These are phyloP conservation scores for Suillus subaureus DNA, from an alignment of 768 basidiomycete species.

Conservation along the genomic window DNA sequence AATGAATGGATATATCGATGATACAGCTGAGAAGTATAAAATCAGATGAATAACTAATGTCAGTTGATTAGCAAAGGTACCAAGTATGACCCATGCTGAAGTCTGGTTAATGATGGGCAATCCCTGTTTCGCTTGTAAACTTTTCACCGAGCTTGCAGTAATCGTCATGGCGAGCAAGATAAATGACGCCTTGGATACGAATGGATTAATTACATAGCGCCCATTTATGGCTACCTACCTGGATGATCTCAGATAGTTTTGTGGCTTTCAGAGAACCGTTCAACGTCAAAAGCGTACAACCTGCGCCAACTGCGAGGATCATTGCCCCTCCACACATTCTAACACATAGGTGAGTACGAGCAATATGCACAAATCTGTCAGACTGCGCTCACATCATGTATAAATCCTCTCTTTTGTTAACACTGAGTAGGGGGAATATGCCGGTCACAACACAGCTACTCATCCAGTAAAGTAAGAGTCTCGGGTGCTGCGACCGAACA, in stretches of 20 bases:
- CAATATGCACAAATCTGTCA: background rate
- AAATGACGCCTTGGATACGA: conserved; percentile 41
- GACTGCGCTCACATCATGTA: conserved; percentile 53
- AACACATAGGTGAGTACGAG: conserved; percentile 20
- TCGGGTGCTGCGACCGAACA: conserved; percentile 27
- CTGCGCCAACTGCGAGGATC: conserved; percentile 42
- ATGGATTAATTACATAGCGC: background rate
- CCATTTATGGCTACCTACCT: conserved; percentile 20
- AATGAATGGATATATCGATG: conserved; percentile 55
- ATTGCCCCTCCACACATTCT: conserved; percentile 51
- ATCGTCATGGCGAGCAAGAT: conserved; percentile 51
- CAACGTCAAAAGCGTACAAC: conserved; percentile 16
- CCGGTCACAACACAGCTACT: conserved; percentile 53
- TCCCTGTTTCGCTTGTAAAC: conserved; percentile 66
- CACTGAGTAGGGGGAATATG: conserved; percentile 70
- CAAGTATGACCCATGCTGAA: conserved; percentile 64
- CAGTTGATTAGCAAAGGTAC: conserved; percentile 39
- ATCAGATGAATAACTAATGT: background rate
- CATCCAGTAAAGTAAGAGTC: conserved; percentile 45
- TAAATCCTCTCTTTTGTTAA: conserved; percentile 71
- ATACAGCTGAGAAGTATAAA: conserved; percentile 40
- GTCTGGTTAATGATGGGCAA: conserved; percentile 62
- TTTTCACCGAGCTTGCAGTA: conserved; percentile 58
- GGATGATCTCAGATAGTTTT: conserved; percentile 18
- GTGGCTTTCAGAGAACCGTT: background rate